Conservation (phyloP, 1,284 basidiomycete genomes). For the Prillingera fragicola region DNA sequence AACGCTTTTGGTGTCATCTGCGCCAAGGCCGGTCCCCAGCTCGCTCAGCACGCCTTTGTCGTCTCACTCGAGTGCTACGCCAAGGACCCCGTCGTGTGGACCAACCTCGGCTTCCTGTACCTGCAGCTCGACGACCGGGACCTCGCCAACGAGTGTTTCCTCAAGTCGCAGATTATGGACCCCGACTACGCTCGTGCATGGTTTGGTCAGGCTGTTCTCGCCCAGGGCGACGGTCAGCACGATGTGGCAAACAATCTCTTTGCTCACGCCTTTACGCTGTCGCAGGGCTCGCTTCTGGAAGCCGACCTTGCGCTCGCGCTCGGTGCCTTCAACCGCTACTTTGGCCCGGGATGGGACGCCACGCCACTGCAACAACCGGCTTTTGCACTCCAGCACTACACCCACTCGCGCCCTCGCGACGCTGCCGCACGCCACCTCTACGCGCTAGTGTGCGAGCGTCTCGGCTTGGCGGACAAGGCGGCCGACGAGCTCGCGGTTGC, state of each 20-base stretch:
- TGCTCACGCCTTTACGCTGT: slow-evolving; percentile 73
- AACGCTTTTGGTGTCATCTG: slow-evolving; percentile 50
- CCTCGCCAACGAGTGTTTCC: slow-evolving; percentile 79
- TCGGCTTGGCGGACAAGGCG: slow-evolving; percentile 66
- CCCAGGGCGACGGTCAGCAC: slow-evolving; percentile 60
- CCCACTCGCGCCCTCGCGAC: slow-evolving; percentile 62
- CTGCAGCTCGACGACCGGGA: slow-evolving; percentile 73
- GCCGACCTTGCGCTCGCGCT: slow-evolving; percentile 76
- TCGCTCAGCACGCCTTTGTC: slow-evolving; percentile 87
- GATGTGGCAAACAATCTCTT: slow-evolving; percentile 66
- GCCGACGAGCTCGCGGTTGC: slow-evolving; percentile 57
- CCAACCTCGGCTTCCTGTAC: slow-evolving; percentile 84
- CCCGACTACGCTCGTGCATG: slow-evolving; percentile 87
- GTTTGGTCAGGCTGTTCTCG: slow-evolving; percentile 86
- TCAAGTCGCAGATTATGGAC: slow-evolving; percentile 83
- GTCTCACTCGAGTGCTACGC: slow-evolving; percentile 77
- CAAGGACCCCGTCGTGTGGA: slow-evolving; percentile 78
- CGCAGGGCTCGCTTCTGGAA: slow-evolving; percentile 64
- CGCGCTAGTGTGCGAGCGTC: slow-evolving; percentile 75
- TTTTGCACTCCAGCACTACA: slow-evolving; percentile 75
- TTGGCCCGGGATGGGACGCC: slow-evolving; percentile 16
- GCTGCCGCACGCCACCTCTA: slow-evolving; percentile 76
- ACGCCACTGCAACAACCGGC: slow-evolving; percentile 60
- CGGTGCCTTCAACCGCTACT: slow-evolving; percentile 56
- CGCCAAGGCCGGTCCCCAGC: slow-evolving; percentile 32